Percentiles rank a stretch among this genome's conserved stretches.
Evolutionary conservation across 345 rosid species (phyloP).

Genomic region (Euphorbia tirucalli): DNA sequence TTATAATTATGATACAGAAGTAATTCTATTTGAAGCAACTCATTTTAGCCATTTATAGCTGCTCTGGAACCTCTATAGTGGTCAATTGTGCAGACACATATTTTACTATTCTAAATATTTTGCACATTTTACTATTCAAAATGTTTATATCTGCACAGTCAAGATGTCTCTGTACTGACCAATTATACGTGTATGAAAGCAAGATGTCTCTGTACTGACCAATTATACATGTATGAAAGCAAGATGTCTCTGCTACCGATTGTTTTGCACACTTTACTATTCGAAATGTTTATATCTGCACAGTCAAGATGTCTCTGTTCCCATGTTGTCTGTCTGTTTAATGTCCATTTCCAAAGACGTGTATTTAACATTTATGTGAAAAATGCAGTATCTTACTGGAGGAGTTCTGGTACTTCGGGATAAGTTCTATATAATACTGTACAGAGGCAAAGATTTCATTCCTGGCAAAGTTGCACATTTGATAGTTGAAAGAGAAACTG

Average conservation of each 20-base stretch:
- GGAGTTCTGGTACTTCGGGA: conserved; percentile 73
- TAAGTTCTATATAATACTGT: conserved; percentile 66
- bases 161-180: too few species aligned
- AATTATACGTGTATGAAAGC: too few species aligned
- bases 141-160: neutral
- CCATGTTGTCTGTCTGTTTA: neutral
- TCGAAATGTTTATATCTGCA: neutral
- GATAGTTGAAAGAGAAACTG: conserved; percentile 61
- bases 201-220: too few species aligned
- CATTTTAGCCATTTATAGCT: conserved; percentile 1
- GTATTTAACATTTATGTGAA: conserved; percentile 9
- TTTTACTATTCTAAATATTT: too few species aligned
- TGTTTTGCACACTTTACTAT: neutral
- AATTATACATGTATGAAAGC: too few species aligned
- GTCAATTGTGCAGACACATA: neutral
- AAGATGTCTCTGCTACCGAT: too few species aligned
- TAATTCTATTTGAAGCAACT: neutral
- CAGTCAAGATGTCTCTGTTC: too few species aligned
- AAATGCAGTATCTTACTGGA: conserved; percentile 69
- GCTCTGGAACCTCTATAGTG: neutral
- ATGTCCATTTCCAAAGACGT: neutral
- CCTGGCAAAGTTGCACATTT: conserved; percentile 47
- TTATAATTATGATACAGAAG: neutral
- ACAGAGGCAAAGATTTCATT: conserved; percentile 82
- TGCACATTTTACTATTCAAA: neutral